These are phyloP conservation scores for Myxozyma neotropica DNA, from an alignment of 805 yeast species.

Conservation along the genomic window DNA sequence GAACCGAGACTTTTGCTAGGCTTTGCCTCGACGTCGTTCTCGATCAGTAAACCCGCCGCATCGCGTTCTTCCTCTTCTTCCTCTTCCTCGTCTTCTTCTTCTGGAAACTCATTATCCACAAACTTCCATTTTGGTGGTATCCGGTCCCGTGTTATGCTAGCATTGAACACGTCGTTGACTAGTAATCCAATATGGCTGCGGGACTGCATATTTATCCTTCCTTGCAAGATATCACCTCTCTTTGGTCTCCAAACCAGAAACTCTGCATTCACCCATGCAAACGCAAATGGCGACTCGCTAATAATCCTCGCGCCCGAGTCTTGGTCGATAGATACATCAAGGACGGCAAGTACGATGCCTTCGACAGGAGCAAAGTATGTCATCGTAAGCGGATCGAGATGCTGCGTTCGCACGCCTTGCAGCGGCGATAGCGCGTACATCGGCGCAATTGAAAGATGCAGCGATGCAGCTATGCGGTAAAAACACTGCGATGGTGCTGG, in stretches of 20 bases:
- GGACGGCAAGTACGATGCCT: conserved; percentile 85
- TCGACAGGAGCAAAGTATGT: conserved; percentile 67
- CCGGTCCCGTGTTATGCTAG: conserved; percentile 79
- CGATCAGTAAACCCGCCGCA: conserved; percentile 15
- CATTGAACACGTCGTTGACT: conserved; percentile 92
- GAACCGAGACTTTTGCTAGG: conserved; percentile 65
- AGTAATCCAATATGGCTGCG: conserved; percentile 92
- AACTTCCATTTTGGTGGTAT: conserved; percentile 89
- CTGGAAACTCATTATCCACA: conserved; percentile 65
- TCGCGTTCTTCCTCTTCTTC: conserved; percentile 22
- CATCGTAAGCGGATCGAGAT: conserved; percentile 87
- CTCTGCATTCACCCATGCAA: conserved; percentile 82
- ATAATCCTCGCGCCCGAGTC: conserved; percentile 63
- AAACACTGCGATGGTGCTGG: conserved; percentile 55
- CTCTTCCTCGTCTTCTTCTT: conserved; percentile 22
- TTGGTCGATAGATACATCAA: conserved; percentile 56
- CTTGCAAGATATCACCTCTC: conserved; percentile 84
- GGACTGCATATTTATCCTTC: conserved; percentile 86
- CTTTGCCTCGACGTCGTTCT: conserved; percentile 16
- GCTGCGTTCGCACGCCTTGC: conserved; percentile 82
- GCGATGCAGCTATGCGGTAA: conserved; percentile 56
- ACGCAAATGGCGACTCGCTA: conserved; percentile 83
- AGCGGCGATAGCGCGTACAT: conserved; percentile 66
- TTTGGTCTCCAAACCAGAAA: conserved; percentile 88
- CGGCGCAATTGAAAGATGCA: conserved; percentile 91